phyloP scores from a whole-genome alignment of 768 basidiomycete genomes.

The Leucocoprinus leucothites region DNA sequence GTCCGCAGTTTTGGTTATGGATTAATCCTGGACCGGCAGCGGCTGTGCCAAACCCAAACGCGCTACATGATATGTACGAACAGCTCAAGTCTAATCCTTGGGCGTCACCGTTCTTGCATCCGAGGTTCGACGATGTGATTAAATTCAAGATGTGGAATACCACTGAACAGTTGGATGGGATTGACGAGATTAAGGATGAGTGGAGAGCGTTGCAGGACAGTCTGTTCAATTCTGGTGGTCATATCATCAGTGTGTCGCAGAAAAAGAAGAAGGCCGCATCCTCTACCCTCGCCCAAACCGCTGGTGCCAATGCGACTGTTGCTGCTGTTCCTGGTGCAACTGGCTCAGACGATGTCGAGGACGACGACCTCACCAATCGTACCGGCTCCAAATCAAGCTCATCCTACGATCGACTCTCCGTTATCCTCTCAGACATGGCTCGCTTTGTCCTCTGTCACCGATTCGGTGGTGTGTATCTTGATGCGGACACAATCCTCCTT shows the following conservation, averaged over 20 bases:
- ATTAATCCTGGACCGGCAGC: slow-evolving; percentile 94
- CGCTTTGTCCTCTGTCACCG: slow-evolving; percentile 94
- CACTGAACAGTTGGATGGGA: slow-evolving; percentile 87
- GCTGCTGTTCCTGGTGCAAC: slow-evolving; percentile 31
- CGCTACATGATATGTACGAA: slow-evolving; percentile 78
- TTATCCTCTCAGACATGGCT: slow-evolving; percentile 94
- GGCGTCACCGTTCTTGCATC: slow-evolving; percentile 90
- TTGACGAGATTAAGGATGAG: slow-evolving; percentile 83
- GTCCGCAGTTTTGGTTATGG: slow-evolving; percentile 95
- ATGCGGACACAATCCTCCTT: slow-evolving; percentile 89
- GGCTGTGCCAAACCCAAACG: slow-evolving; percentile 73
- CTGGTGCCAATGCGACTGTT: slow-evolving; percentile 49
- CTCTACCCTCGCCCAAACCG: neutral
- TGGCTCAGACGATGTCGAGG: slow-evolving; percentile 36
- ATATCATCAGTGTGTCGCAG: slow-evolving; percentile 59
- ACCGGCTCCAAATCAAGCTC: slow-evolving; percentile 85
- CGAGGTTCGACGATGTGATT: slow-evolving; percentile 83
- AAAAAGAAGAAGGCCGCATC: slow-evolving; percentile 29
- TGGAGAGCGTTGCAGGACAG: slow-evolving; percentile 73
- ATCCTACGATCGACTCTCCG: slow-evolving; percentile 87
- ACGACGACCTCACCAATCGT: slow-evolving; percentile 63
- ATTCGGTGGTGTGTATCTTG: slow-evolving; percentile 92
- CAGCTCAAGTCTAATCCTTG: slow-evolving; percentile 79
- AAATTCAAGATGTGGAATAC: slow-evolving; percentile 97
- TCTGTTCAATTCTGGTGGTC: slow-evolving; percentile 87